A percentile compares a stretch with the other conserved stretches of the same genome.
Evolutionary conservation across 1,139 yeast genomes (phyloP).

Genomic region (Candida sanyaensis): DNA sequence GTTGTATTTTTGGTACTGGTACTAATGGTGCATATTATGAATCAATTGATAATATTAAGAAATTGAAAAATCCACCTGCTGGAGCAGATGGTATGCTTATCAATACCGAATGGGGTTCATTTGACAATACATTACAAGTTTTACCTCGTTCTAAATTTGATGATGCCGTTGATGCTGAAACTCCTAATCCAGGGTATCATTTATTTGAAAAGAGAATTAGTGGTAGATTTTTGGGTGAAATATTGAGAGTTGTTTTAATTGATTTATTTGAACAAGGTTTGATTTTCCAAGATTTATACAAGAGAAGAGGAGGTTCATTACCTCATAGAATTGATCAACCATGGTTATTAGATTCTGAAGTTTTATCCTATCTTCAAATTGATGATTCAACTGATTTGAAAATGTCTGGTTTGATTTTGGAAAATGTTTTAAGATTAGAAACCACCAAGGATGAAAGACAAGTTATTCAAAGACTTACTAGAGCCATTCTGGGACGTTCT

Average conservation of each 20-base stretch:
- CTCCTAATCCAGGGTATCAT: slow-evolving; percentile 86
- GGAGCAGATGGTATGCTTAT: slow-evolving; percentile 77
- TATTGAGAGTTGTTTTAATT: slow-evolving; percentile 71
- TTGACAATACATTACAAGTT: slow-evolving; percentile 73
- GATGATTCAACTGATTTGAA: slow-evolving; percentile 73
- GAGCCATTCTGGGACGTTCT: slow-evolving; percentile 81
- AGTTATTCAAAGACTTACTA: slow-evolving; percentile 70
- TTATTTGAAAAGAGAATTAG: slow-evolving; percentile 91
- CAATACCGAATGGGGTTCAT: slow-evolving; percentile 98
- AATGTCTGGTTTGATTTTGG: slow-evolving; percentile 64
- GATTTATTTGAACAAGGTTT: slow-evolving; percentile 63
- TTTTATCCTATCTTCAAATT: slow-evolving; percentile 77
- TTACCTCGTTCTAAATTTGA: slow-evolving; percentile 82
- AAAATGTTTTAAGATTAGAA: slow-evolving; percentile 65
- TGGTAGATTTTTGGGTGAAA: slow-evolving; percentile 94
- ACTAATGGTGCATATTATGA: slow-evolving; percentile 94
- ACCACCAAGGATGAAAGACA: slow-evolving; percentile 68
- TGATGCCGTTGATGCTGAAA: slow-evolving; percentile 60
- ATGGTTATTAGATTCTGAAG: slow-evolving; percentile 81
- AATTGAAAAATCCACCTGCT: slow-evolving; percentile 51
- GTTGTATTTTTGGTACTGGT: slow-evolving; percentile 94
- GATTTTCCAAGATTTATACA: slow-evolving; percentile 55
- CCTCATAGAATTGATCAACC: slow-evolving; percentile 72
- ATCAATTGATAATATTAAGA: slow-evolving; percentile 65
- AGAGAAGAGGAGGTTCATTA: slow-evolving; percentile 50